Evolutionary conservation across 345 rosid species (phyloP).

Genomic region (Syzygium grande): DNA sequence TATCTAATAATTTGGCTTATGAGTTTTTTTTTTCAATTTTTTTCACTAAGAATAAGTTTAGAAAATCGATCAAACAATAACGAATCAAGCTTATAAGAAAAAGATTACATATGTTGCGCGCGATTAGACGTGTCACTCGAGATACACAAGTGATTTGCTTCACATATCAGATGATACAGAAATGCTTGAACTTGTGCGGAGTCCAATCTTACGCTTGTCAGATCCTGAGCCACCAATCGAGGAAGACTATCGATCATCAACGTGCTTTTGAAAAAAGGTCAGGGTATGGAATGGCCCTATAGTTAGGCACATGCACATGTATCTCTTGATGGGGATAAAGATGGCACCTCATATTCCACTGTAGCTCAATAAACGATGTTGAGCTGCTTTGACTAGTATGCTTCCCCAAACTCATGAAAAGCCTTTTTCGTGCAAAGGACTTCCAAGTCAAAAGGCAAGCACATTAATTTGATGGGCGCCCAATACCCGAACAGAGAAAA

Average conservation of each 20-base stretch:
- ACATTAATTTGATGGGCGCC: not conserved
- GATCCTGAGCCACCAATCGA: not conserved
- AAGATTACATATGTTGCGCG: not conserved
- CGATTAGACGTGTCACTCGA: not conserved
- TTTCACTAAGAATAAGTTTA: not conserved
- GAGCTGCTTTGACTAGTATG: not conserved
- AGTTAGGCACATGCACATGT: not conserved
- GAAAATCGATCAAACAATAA: not conserved
- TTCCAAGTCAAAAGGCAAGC: not conserved
- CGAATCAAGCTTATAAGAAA: not conserved
- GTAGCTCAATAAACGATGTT: not conserved
- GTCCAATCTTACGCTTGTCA: not conserved
- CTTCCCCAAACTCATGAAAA: not conserved
- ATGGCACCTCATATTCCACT: not conserved
- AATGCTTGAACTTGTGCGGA: not conserved
- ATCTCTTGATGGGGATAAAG: not conserved
- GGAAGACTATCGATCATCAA: not conserved
- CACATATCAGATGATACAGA: not conserved
- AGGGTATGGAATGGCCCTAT: not conserved
- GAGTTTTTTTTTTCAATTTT: not conserved
- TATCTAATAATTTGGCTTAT: not conserved
- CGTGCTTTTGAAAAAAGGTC: not conserved
- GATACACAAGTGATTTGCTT: rapidly evolving
- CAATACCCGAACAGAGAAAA: not conserved
- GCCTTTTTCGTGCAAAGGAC: not conserved